These are phyloP conservation scores for Myochromella boudieri DNA, from an alignment of 768 basidiomycete genomes.

Conservation along the genomic window DNA sequence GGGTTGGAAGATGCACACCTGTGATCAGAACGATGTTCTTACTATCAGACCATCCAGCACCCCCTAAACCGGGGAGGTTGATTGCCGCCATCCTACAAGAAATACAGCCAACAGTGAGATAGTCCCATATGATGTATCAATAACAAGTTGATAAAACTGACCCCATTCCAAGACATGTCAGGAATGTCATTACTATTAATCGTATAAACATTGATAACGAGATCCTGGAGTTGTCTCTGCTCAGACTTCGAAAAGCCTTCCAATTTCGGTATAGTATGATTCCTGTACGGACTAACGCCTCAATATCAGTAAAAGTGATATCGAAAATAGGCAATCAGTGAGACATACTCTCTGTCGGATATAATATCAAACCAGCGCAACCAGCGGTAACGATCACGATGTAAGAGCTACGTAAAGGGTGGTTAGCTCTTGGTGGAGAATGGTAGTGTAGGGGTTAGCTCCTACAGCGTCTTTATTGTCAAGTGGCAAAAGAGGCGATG, in stretches of 20 bases:
- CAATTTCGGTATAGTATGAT: not conserved
- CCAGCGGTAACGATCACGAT: no score
- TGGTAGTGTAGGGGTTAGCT: not conserved
- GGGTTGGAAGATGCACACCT: not conserved
- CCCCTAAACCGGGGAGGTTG: not conserved
- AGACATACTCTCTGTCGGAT: not conserved
- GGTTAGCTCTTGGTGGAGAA: no score
- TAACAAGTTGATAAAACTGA: not conserved
- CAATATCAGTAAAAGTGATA: not conserved
- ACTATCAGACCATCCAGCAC: not conserved
- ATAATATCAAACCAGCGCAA: not conserved
- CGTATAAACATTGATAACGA: constrained; percentile 2
- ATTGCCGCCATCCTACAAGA: not conserved
- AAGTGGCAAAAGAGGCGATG: constrained; percentile 2
- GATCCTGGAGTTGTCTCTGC: not conserved
- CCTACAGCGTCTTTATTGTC: constrained; percentile 1
- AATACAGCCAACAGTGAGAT: no score
- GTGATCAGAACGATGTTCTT: not conserved
- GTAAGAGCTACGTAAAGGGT: no score
- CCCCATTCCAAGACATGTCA: not conserved
- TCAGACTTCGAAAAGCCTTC: not conserved
- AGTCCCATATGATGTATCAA: not conserved
- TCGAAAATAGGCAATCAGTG: not conserved
- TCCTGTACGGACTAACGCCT: not conserved
- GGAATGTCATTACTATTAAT: not conserved